Evolutionary conservation across 2,329 filamentous ascomycete species (phyloP).

Genomic region (Stagonosporopsis tanaceti): DNA sequence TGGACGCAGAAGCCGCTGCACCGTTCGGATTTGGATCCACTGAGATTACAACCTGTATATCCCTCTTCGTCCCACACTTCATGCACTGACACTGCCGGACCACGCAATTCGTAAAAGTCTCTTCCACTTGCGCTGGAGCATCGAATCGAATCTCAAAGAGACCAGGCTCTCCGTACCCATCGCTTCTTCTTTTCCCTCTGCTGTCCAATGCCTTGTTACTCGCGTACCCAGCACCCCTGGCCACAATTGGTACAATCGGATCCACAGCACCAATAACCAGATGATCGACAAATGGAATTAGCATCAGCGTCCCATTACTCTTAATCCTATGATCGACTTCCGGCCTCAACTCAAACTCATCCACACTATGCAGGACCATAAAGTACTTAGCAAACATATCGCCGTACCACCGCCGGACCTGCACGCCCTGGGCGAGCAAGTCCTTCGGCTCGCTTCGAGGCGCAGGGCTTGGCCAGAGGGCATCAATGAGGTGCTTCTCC

Average conservation of each 20-base stretch:
- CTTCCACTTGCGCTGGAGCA: conserved; percentile 36
- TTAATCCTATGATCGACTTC: conserved; percentile 45
- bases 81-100: conserved; percentile 45
- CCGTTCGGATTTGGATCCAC: conserved; percentile 40
- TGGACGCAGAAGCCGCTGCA: neutral
- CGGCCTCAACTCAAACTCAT: conserved; percentile 41
- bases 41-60: conserved; percentile 45
- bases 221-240: conserved; percentile 42
- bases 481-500: conserved; percentile 49
- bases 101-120: conserved; percentile 44
- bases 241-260: conserved; percentile 46
- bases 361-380: conserved; percentile 37
- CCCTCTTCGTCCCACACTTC: conserved; percentile 47
- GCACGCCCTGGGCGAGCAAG: conserved; percentile 42
- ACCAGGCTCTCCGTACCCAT: conserved; percentile 39
- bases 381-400: conserved; percentile 52
- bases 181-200: conserved; percentile 21
- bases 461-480: conserved; percentile 45
- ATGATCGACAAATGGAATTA: conserved; percentile 47
- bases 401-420: conserved; percentile 47
- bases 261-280: conserved; percentile 43
- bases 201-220: conserved; percentile 32
- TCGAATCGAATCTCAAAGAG: conserved; percentile 47
- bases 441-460: conserved; percentile 38
- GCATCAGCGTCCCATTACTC: conserved; percentile 42